These are phyloP conservation scores for Pseudogymnoascus pannorum DNA, from an alignment of 2,329 filamentous ascomycete species.

Conservation along the genomic window DNA sequence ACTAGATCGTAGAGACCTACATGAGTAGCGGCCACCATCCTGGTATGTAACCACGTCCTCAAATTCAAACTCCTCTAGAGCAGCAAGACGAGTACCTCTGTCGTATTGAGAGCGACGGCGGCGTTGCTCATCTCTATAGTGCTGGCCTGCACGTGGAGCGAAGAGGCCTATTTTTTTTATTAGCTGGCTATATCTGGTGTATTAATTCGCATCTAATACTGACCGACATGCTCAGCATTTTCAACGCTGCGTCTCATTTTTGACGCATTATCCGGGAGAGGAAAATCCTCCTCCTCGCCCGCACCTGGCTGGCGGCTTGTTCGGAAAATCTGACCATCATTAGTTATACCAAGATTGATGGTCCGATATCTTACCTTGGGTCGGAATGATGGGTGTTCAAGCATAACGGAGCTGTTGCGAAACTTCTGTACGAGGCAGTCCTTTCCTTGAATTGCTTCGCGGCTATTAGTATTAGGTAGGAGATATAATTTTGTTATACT, in stretches of 20 bases:
- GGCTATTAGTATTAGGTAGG: conserved; percentile 23
- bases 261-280: conserved; percentile 71
- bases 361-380: conserved; percentile 57
- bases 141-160: conserved; percentile 68
- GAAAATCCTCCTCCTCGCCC: conserved; percentile 69
- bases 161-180: conserved; percentile 55
- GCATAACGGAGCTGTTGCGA: conserved; percentile 92
- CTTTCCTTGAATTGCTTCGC: conserved; percentile 76
- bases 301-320: conserved; percentile 43
- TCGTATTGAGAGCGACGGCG: conserved; percentile 73
- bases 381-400: conserved; percentile 71
- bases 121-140: conserved; percentile 67
- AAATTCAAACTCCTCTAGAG: conserved; percentile 54
- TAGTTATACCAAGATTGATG: conserved; percentile 37
- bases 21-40: conserved; percentile 49
- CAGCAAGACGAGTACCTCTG: conserved; percentile 65
- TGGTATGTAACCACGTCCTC: conserved; percentile 28
- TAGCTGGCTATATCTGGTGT: conserved; percentile 7
- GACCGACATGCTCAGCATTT: conserved; percentile 77
- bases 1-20: conserved; percentile 21
- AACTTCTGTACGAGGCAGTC: conserved; percentile 93
- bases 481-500: conserved; percentile 29
- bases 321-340: conserved; percentile 46
- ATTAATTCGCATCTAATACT: conserved; percentile 29
- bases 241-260: conserved; percentile 85